Conservation (phyloP, 148 eudicot species). For the Rhododendron griersonianum region DNA sequence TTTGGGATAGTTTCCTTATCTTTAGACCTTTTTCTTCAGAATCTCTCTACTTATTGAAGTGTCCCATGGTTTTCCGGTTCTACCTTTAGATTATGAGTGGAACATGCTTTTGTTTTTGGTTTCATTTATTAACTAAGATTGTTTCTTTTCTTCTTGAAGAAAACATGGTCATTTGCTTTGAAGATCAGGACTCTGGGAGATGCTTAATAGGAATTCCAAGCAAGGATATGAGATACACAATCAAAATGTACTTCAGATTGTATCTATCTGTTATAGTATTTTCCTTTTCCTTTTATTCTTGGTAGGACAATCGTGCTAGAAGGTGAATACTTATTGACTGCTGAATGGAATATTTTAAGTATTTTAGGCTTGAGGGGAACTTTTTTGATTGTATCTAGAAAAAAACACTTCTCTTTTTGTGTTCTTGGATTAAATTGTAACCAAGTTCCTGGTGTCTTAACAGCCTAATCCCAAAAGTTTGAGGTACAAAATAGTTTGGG, state of each 20-base stretch:
- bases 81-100: not conserved
- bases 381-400: not conserved
- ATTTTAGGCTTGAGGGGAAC: not conserved
- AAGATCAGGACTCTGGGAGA: slow-evolving; percentile 71
- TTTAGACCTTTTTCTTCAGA: not conserved
- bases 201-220: slow-evolving; percentile 61
- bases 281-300: slow-evolving; percentile 9
- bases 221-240: slow-evolving; percentile 46
- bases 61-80: not conserved
- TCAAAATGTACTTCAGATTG: slow-evolving; percentile 53
- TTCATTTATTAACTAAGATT: slow-evolving; percentile 14
- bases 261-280: slow-evolving; percentile 5
- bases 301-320: not conserved
- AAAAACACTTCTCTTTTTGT: not conserved
- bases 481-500: not conserved
- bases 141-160: slow-evolving; percentile 43
- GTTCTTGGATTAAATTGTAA: not conserved
- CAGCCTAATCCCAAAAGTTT: not conserved
- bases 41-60: not conserved
- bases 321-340: not conserved
- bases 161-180: slow-evolving; percentile 96
- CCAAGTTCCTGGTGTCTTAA: not conserved
- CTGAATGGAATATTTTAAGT: not conserved
- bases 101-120: not conserved
- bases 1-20: not conserved